phyloP scores from a whole-genome alignment of 768 basidiomycete genomes.

The Auriscalpium microsporum region DNA sequence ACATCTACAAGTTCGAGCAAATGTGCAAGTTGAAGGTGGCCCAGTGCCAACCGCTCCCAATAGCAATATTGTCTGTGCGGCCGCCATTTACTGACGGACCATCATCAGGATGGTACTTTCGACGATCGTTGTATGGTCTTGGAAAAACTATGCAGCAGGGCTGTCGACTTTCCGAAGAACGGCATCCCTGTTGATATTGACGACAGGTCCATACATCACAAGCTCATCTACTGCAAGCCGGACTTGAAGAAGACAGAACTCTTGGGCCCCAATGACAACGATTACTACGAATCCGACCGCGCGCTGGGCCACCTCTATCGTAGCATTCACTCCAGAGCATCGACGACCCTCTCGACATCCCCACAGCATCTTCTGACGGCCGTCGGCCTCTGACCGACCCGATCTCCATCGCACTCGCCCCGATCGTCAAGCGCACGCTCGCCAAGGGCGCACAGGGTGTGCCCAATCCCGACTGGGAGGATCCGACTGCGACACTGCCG shows the following conservation, averaged over 20 bases:
- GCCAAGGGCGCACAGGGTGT: neutral
- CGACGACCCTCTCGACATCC: conserved; percentile 15
- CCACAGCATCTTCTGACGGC: neutral
- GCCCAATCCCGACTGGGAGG: no score
- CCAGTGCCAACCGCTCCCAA: conserved; percentile 26
- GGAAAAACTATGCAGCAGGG: conserved; percentile 54
- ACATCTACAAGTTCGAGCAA: conserved; percentile 41
- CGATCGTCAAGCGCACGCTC: neutral
- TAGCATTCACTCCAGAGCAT: conserved; percentile 40
- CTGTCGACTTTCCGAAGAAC: conserved; percentile 77
- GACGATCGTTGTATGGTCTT: conserved; percentile 50
- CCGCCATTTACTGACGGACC: neutral
- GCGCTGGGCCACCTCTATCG: conserved; percentile 71
- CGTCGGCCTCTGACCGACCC: neutral
- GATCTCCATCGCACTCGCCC: neutral
- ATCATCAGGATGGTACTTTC: conserved; percentile 46
- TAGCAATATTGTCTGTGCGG: conserved; percentile 16
- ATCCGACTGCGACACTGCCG: neutral
- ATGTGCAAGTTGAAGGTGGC: conserved; percentile 51
- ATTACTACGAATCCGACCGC: conserved; percentile 64
- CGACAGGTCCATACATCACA: conserved; percentile 33
- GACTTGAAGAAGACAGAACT: conserved; percentile 58
- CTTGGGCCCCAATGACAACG: conserved; percentile 38
- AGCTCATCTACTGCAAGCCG: conserved; percentile 62
- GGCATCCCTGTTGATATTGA: conserved; percentile 55